Conservation (phyloP, 768 basidiomycete species). For the Rossbeevera mucosa region DNA sequence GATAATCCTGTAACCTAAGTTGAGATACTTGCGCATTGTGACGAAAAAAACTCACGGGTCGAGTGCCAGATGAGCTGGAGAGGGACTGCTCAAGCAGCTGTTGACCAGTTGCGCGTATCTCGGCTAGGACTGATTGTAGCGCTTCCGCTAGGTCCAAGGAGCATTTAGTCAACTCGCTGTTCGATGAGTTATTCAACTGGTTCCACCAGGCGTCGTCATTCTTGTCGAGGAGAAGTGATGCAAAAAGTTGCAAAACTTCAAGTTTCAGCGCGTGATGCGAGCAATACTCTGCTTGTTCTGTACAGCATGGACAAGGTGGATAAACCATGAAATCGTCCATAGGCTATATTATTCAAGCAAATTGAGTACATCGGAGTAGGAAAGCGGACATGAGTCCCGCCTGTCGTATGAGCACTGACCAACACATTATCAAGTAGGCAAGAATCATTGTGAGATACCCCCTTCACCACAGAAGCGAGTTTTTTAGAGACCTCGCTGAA, state of each 20-base stretch:
- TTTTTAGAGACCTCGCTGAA: conserved; percentile 10
- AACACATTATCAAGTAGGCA: conserved; percentile 14
- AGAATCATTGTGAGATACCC: conserved; percentile 3
- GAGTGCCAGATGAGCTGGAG: conserved; percentile 3
- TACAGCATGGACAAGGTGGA: conserved; percentile 30
- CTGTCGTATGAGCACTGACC: conserved; percentile 26
- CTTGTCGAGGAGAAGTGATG: conserved; percentile 37
- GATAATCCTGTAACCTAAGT: conserved; percentile 27
- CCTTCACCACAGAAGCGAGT: conserved; percentile 14
- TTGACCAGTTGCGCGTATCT: conserved; percentile 15
- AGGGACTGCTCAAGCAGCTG: conserved; percentile 19
- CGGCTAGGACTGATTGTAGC: conserved; percentile 21
- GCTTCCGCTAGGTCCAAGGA: conserved; percentile 13
- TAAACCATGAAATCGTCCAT: conserved; percentile 47
- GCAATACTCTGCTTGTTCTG: conserved; percentile 19
- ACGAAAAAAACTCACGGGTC: conserved; percentile 24
- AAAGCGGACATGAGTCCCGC: conserved; percentile 14
- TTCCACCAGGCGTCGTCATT: conserved; percentile 15
- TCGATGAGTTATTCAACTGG: conserved; percentile 1
- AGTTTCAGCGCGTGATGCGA: conserved; percentile 35
- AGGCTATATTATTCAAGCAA: conserved; percentile 37
- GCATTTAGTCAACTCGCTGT: conserved; percentile 2
- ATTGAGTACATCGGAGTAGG: conserved; percentile 19
- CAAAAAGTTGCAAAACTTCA: conserved; percentile 39
- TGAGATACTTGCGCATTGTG: not conserved